These are phyloP conservation scores for Fusarium sp. DNA, from an alignment of 2,329 filamentous ascomycete genomes.

Conservation along the genomic window DNA sequence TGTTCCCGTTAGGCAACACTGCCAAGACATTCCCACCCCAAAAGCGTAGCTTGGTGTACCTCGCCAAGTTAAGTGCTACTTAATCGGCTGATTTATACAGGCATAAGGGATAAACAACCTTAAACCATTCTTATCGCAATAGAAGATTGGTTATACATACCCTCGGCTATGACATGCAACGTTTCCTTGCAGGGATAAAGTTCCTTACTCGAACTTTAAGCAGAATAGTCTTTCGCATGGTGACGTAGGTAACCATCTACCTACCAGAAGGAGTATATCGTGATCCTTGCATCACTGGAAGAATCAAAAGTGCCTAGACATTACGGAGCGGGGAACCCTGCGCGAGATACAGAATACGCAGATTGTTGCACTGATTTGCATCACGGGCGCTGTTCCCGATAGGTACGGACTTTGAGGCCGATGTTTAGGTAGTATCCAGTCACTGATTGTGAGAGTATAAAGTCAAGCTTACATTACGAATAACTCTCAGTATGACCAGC, in stretches of 20 bases:
- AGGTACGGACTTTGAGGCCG: conserved; percentile 16
- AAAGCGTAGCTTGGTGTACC: too few species aligned
- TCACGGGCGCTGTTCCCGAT: conserved; percentile 20
- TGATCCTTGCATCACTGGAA: conserved; percentile 15
- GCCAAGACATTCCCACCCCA: too few species aligned
- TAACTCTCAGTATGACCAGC: neutral
- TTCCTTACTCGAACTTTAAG: neutral
- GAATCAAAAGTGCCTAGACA: conserved; percentile 35
- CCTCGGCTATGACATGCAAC: conserved; percentile 1
- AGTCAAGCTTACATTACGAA: neutral
- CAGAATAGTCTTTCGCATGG: neutral
- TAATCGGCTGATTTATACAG: neutral
- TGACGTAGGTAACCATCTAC: conserved; percentile 24
- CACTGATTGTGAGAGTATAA: conserved; percentile 11
- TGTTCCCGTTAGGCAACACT: too few species aligned
- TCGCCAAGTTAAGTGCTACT: too few species aligned
- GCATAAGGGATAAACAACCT: neutral
- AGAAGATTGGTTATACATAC: neutral
- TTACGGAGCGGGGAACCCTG: conserved; percentile 39
- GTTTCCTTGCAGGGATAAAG: neutral
- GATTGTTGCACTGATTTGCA: conserved; percentile 19
- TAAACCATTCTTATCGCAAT: neutral
- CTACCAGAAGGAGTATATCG: conserved; percentile 34
- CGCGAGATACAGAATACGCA: neutral
- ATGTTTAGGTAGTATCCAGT: neutral